Percentiles rank a stretch among this genome's conserved stretches.
These are phyloP conservation scores for Exserohilum turcica DNA, from an alignment of 2,329 filamentous ascomycete genomes.

Conservation along the genomic window DNA sequence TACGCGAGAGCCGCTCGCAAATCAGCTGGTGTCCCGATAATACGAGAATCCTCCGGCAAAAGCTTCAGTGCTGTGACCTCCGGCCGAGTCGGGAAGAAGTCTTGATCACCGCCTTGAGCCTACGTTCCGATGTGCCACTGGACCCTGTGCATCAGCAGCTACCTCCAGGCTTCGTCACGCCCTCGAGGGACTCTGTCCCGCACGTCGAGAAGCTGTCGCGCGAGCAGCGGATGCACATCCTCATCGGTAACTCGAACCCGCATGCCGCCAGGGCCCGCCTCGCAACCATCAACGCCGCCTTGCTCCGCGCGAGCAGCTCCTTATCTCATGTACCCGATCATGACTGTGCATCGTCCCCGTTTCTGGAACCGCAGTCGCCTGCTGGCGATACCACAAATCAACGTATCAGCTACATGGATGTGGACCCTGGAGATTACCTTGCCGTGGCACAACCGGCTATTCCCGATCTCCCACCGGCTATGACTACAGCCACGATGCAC, in stretches of 20 bases:
- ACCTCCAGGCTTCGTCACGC: conserved; percentile 42
- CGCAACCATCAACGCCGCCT: conserved; percentile 39
- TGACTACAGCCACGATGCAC: conserved; percentile 25
- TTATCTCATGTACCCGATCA: conserved; percentile 26
- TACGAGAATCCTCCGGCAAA: conserved; percentile 43
- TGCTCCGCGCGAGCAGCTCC: conserved; percentile 31
- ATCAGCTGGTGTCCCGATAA: conserved; percentile 47
- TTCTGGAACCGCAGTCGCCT: conserved; percentile 32
- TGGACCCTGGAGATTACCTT: conserved; percentile 41
- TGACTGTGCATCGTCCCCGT: conserved; percentile 33
- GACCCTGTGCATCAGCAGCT: conserved; percentile 37
- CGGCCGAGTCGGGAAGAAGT: conserved; percentile 45
- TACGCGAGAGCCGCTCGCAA: conserved; percentile 44
- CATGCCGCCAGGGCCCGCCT: conserved; percentile 35
- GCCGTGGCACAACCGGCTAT: conserved; percentile 37
- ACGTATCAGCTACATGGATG: conserved; percentile 47
- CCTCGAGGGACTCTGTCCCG: conserved; percentile 44
- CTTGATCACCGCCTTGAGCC: conserved; percentile 43
- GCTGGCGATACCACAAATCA: conserved; percentile 31
- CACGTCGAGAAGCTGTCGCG: conserved; percentile 38
- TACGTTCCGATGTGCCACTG: conserved; percentile 42
- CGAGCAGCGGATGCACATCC: conserved; percentile 45
- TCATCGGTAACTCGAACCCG: conserved; percentile 40
- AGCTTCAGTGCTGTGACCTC: conserved; percentile 47
- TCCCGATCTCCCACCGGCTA: conserved; percentile 31